Conservation (phyloP, 1,284 basidiomycete species). For the Ganoderma sp. region DNA sequence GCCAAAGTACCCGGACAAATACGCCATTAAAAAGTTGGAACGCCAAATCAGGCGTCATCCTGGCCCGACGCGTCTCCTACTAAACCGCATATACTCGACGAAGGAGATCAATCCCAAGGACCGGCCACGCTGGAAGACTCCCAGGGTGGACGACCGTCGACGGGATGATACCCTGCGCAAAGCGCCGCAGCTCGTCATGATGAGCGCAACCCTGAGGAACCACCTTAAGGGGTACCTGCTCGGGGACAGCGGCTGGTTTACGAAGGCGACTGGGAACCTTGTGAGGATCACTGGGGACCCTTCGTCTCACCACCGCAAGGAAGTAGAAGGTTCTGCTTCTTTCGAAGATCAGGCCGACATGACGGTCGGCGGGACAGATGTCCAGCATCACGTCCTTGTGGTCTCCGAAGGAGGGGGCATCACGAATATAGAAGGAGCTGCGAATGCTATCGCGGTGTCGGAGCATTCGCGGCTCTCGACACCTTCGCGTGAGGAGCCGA, state of each 20-base stretch:
- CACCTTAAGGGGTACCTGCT: conserved; percentile 59
- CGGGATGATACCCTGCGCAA: conserved; percentile 4
- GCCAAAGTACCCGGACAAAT: conserved; percentile 43
- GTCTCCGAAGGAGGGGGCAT: conserved; percentile 57
- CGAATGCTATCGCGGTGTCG: background rate
- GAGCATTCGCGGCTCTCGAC: conserved; percentile 5
- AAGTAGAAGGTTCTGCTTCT: conserved; percentile 11
- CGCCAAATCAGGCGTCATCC: conserved; percentile 57
- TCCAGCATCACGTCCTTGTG: conserved; percentile 67
- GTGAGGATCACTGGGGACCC: conserved; percentile 50
- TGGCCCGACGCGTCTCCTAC: conserved; percentile 60
- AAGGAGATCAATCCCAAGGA: background rate
- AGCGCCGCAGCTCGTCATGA: conserved; percentile 64
- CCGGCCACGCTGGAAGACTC: conserved; percentile 8
- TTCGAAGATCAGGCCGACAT: conserved; percentile 31
- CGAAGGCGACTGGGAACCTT: conserved; percentile 47
- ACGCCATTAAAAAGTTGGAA: conserved; percentile 44
- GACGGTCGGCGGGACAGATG: conserved; percentile 40
- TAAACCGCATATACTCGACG: conserved; percentile 58
- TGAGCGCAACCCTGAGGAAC: conserved; percentile 70
- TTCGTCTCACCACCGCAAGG: conserved; percentile 20
- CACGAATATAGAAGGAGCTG: conserved; percentile 49
- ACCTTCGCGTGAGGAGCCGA: conserved; percentile 11
- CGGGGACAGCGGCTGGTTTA: conserved; percentile 62
- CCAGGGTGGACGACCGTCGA: background rate